These are phyloP conservation scores for Tylopilus sp. DNA, from an alignment of 768 basidiomycete genomes.

Conservation along the genomic window DNA sequence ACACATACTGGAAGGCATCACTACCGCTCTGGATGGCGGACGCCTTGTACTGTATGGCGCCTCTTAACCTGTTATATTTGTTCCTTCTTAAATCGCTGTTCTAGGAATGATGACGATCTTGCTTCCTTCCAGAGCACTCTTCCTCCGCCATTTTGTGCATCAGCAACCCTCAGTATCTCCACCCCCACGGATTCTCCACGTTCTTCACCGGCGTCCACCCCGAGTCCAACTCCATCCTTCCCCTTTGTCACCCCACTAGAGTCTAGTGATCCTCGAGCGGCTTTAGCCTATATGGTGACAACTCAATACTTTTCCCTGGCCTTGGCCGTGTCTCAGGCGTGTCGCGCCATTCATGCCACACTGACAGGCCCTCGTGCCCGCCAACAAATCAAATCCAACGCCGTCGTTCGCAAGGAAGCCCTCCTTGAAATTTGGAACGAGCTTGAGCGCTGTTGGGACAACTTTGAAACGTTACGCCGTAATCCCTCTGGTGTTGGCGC, in stretches of 20 bases:
- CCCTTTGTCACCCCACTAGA: slow-evolving; percentile 24
- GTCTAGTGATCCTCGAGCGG: slow-evolving; percentile 29
- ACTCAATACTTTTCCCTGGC: slow-evolving; percentile 66
- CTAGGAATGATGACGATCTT: slow-evolving; percentile 74
- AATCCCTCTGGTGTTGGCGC: slow-evolving; percentile 41
- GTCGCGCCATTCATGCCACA: slow-evolving; percentile 72
- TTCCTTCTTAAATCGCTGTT: slow-evolving; percentile 3
- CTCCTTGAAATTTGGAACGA: slow-evolving; percentile 83
- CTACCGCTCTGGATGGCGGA: slow-evolving; percentile 79
- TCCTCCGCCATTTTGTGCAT: slow-evolving; percentile 37
- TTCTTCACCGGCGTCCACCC: slow-evolving; percentile 30
- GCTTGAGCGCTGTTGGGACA: slow-evolving; percentile 80
- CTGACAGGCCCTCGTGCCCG: slow-evolving; percentile 78
- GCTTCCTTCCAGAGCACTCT: slow-evolving; percentile 66
- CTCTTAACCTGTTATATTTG: background rate
- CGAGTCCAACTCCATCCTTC: slow-evolving; percentile 21
- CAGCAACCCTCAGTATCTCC: slow-evolving; percentile 26
- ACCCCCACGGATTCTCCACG: slow-evolving; percentile 34
- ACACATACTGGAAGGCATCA: slow-evolving; percentile 80
- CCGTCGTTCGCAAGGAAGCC: slow-evolving; percentile 54
- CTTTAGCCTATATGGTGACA: slow-evolving; percentile 48
- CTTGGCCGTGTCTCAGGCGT: slow-evolving; percentile 70
- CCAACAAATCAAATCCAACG: slow-evolving; percentile 48
- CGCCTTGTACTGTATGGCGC: slow-evolving; percentile 69
- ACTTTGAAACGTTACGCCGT: slow-evolving; percentile 65